These are phyloP conservation scores for Blastomyces gilchristii DNA, from an alignment of 2,329 filamentous ascomycete species.

Conservation along the genomic window DNA sequence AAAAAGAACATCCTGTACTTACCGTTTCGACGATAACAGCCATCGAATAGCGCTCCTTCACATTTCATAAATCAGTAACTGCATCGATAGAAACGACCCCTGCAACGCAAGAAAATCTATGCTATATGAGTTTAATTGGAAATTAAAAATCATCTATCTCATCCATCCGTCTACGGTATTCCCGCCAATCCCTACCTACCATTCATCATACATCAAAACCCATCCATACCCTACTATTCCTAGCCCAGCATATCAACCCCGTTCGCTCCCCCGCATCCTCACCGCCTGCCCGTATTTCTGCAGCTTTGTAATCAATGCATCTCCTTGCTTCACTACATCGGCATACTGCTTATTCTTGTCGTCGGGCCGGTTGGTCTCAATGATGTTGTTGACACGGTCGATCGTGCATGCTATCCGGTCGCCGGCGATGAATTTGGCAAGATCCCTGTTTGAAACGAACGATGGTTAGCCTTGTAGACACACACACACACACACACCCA, in stretches of 20 bases:
- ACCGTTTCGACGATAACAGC: neutral
- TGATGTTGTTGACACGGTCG: constrained; percentile 90
- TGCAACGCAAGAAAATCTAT: neutral
- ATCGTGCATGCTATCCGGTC: constrained; percentile 94
- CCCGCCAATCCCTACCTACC: neutral
- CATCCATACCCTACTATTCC: too few species aligned
- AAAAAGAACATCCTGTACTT: neutral
- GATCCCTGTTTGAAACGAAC: constrained; percentile 50
- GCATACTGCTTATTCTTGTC: constrained; percentile 99
- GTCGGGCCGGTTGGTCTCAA: constrained; percentile 94
- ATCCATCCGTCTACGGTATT: neutral
- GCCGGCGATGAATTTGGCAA: constrained; percentile 92
- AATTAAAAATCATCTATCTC: neutral
- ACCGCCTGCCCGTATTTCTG: constrained; percentile 99
- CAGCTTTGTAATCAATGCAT: constrained; percentile 95
- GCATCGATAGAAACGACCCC: too few species aligned
- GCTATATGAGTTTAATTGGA: neutral
- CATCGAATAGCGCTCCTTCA: neutral
- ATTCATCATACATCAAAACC: neutral
- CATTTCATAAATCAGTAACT: neutral
- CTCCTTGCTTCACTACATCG: constrained; percentile 93
- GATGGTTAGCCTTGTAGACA: neutral
- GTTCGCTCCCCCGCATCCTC: constrained; percentile 84
- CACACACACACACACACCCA: neutral
- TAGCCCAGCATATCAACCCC: constrained; percentile 46